Conservation (phyloP, 1,284 basidiomycete species). For the Cryptococcus sp. region DNA sequence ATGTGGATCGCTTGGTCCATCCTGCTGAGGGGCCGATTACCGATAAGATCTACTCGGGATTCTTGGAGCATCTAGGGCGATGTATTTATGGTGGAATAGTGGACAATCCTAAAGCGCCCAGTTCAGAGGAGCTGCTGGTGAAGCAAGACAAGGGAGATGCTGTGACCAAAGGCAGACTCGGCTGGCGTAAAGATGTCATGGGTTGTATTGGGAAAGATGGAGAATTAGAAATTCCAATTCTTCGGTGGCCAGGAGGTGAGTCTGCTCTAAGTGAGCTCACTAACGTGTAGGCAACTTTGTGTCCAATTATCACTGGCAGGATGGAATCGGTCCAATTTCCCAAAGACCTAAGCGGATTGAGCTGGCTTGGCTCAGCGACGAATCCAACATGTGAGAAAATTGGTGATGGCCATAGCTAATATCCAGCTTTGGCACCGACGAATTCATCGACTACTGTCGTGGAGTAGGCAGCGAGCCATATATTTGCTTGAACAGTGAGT, state of each 20-base stretch:
- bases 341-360: constrained; percentile 61
- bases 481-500: constrained; percentile 61
- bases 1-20: constrained; percentile 24
- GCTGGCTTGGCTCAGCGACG: constrained; percentile 66
- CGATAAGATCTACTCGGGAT: constrained; percentile 60
- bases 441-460: constrained; percentile 52
- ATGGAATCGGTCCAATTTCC: constrained; percentile 63
- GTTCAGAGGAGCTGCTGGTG: constrained; percentile 42
- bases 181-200: constrained; percentile 63
- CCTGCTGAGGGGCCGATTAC: constrained; percentile 27
- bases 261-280: constrained; percentile 29
- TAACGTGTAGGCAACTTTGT: constrained; percentile 48
- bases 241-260: constrained; percentile 65
- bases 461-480: constrained; percentile 58
- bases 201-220: constrained; percentile 57
- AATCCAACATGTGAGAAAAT: constrained; percentile 58
- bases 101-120: constrained; percentile 55
- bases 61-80: constrained; percentile 63
- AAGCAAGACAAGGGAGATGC: constrained; percentile 36
- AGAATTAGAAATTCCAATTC: constrained; percentile 60
- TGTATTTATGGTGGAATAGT: constrained; percentile 66
- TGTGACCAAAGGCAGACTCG: constrained; percentile 44
- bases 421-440: constrained; percentile 61
- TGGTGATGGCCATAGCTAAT: neutral
- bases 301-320: constrained; percentile 69